These are phyloP conservation scores for Tephrocybe sp. DNA, from an alignment of 768 basidiomycete species.

Conservation along the genomic window DNA sequence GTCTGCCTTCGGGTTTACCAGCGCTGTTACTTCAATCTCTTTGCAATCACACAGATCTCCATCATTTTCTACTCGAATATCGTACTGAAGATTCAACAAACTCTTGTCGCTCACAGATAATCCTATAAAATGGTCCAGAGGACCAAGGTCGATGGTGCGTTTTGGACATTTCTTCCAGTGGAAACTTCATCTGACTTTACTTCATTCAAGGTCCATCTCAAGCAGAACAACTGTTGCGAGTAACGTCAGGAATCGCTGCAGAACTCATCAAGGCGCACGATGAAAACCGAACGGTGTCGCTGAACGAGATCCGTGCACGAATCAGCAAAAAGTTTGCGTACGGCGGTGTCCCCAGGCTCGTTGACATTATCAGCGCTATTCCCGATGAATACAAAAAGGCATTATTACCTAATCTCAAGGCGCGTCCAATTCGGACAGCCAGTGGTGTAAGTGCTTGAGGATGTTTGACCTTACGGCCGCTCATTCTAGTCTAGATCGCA, in stretches of 20 bases:
- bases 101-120: too few relatives aligned
- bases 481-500: constrained; percentile 65
- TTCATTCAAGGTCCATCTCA: constrained; percentile 66
- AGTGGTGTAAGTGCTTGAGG: constrained; percentile 71
- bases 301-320: constrained; percentile 84
- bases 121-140: constrained; percentile 12
- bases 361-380: constrained; percentile 98
- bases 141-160: constrained; percentile 13
- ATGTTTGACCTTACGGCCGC: not conserved
- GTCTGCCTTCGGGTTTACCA: too few relatives aligned
- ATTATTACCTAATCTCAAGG: constrained; percentile 83
- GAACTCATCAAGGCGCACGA: constrained; percentile 91
- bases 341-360: constrained; percentile 86
- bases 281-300: constrained; percentile 69
- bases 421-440: constrained; percentile 93
- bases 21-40: too few relatives aligned
- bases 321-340: constrained; percentile 89
- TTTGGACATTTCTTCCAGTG: not conserved
- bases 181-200: not conserved
- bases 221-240: constrained; percentile 85
- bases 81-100: too few relatives aligned
- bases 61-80: too few relatives aligned
- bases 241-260: constrained; percentile 92
- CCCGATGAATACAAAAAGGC: constrained; percentile 97
- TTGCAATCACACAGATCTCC: too few relatives aligned